A percentile compares a stretch with the other conserved stretches of the same genome.
Conservation (phyloP, 2,329 filamentous ascomycete species). For the Emergomyces orientalis region DNA sequence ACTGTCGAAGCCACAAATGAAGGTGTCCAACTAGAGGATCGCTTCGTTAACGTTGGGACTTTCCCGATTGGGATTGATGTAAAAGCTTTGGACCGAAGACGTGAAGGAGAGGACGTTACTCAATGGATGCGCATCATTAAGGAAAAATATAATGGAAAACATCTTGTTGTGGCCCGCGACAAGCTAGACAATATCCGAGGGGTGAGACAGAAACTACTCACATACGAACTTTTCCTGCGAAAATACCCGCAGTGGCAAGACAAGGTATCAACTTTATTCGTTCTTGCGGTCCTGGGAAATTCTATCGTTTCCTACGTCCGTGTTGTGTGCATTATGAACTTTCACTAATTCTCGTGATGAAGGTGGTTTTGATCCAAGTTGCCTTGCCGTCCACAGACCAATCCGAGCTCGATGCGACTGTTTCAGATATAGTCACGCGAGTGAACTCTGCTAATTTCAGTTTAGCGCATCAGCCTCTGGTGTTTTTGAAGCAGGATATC, state of each 20-base stretch:
- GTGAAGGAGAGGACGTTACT: constrained; percentile 61
- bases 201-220: constrained; percentile 83
- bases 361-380: constrained; percentile 86
- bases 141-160: constrained; percentile 78
- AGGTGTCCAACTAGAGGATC: constrained; percentile 81
- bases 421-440: constrained; percentile 87
- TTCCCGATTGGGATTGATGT: constrained; percentile 89
- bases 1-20: constrained; percentile 83
- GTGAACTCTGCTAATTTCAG: constrained; percentile 90
- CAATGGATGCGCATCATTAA: constrained; percentile 72
- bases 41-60: constrained; percentile 80
- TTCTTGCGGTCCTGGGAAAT: not conserved
- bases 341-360: not conserved
- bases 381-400: constrained; percentile 85
- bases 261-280: constrained; percentile 37
- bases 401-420: constrained; percentile 73
- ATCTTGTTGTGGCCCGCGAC: constrained; percentile 83
- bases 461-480: constrained; percentile 69
- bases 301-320: not conserved
- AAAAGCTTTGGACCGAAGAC: constrained; percentile 59
- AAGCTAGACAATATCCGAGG: constrained; percentile 90
- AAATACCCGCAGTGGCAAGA: constrained; percentile 85
- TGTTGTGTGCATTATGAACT: not conserved
- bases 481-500: constrained; percentile 92
- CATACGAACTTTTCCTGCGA: constrained; percentile 89